These are phyloP conservation scores for Penicillium bialowiezense DNA, from an alignment of 495 filamentous ascomycete species.

Conservation along the genomic window DNA sequence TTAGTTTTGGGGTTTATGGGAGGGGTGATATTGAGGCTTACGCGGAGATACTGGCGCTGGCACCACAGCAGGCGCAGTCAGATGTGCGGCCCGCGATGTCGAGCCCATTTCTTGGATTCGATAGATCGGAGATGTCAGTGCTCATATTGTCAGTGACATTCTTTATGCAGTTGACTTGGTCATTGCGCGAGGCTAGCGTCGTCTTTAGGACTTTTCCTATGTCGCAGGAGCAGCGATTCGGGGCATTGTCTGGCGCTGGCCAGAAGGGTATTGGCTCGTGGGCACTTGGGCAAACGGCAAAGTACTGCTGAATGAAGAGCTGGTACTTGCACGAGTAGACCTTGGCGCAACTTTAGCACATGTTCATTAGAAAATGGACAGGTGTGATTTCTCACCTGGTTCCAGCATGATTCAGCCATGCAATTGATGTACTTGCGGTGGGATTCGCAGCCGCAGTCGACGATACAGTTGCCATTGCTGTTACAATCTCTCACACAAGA, in stretches of 20 bases:
- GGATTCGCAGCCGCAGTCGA: conserved; percentile 25
- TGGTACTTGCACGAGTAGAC: conserved; percentile 38
- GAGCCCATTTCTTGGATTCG: conserved; percentile 10
- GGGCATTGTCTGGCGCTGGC: conserved; percentile 29
- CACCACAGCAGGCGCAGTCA: conserved; percentile 28
- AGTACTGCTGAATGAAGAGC: conserved; percentile 32
- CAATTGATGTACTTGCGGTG: conserved; percentile 33
- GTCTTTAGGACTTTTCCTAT: conserved; percentile 25
- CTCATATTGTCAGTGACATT: conserved; percentile 19
- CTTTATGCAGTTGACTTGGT: conserved; percentile 19
- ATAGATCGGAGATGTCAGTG: conserved; percentile 10
- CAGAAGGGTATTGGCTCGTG: conserved; percentile 32
- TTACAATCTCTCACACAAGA: conserved; percentile 20
- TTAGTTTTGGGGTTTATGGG: not conserved
- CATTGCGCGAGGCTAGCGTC: conserved; percentile 21
- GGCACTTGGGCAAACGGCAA: conserved; percentile 26
- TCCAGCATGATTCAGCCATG: conserved; percentile 31
- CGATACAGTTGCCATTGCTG: conserved; percentile 23
- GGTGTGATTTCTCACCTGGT: conserved; percentile 21
- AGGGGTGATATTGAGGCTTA: conserved; percentile 4
- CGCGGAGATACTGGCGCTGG: conserved; percentile 29
- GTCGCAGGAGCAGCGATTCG: conserved; percentile 32
- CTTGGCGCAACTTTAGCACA: too few relatives aligned
- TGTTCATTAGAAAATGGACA: too few relatives aligned
- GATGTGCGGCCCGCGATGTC: conserved; percentile 19